A percentile compares a stretch with the other conserved stretches of the same genome.
phyloP scores from a whole-genome alignment of 345 rosid species.

The Pseudoturritis turrita region DNA sequence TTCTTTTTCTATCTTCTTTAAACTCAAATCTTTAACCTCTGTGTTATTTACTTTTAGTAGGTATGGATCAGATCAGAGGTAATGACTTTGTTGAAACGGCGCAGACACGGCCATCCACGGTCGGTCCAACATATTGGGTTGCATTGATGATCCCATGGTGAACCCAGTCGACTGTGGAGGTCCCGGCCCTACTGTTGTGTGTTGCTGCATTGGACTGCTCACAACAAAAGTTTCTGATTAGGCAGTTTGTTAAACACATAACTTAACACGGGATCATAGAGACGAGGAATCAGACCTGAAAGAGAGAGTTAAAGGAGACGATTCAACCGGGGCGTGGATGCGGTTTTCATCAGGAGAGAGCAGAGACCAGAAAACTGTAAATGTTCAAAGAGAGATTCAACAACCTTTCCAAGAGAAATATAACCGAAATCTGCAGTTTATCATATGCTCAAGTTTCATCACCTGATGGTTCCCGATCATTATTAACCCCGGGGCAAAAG shows the following conservation, averaged over 20 bases:
- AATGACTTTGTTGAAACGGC: conserved; percentile 49
- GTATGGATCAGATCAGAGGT: conserved; percentile 37
- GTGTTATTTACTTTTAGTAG: conserved; percentile 33
- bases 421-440: neutral
- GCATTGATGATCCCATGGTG: conserved; percentile 48
- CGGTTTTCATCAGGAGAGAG: conserved; percentile 61
- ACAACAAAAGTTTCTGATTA: neutral
- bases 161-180: conserved; percentile 64
- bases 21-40: conserved; percentile 8
- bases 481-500: conserved; percentile 57
- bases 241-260: neutral
- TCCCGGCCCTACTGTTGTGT: conserved; percentile 61
- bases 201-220: conserved; percentile 63
- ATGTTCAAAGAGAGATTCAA: neutral
- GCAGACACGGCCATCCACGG: conserved; percentile 62
- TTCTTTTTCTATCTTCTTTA: neutral
- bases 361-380: conserved; percentile 78
- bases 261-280: neutral
- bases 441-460: neutral
- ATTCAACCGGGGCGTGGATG: conserved; percentile 53
- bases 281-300: conserved; percentile 51
- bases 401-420: neutral
- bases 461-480: conserved; percentile 70
- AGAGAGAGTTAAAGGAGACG: conserved; percentile 63
- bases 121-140: conserved; percentile 60